These are phyloP conservation scores for Rhododendron mucronatum DNA, from an alignment of 148 eudicot genomes.

Conservation along the genomic window DNA sequence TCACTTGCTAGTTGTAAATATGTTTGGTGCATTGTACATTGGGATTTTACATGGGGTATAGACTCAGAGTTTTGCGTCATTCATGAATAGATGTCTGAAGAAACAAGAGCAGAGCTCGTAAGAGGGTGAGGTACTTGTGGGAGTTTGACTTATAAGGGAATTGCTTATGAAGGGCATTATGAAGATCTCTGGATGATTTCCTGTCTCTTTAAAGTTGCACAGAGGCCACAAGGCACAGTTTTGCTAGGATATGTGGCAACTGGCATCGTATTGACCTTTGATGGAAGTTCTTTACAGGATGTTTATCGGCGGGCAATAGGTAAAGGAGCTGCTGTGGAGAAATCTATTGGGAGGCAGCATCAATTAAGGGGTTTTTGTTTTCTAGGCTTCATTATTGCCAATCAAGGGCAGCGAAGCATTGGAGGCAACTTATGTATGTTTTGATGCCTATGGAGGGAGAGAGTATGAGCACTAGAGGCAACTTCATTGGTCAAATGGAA, in stretches of 20 bases:
- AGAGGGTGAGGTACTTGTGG: background rate
- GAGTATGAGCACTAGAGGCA: background rate
- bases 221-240: background rate
- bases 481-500: background rate
- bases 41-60: background rate
- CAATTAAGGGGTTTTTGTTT: background rate
- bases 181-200: background rate
- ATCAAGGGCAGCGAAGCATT: background rate
- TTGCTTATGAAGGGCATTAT: background rate
- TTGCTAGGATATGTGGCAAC: background rate
- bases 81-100: background rate
- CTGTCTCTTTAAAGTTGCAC: too few relatives aligned
- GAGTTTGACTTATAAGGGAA: background rate
- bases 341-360: background rate
- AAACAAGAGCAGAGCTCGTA: background rate
- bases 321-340: background rate
- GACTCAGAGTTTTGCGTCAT: background rate
- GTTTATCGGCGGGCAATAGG: background rate
- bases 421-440: background rate
- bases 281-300: background rate
- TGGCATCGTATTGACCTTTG: background rate
- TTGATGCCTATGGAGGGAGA: background rate
- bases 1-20: background rate
- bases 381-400: background rate
- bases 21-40: background rate